Conservation (phyloP, 306 rosid species). For the Sicyos baderoa region DNA sequence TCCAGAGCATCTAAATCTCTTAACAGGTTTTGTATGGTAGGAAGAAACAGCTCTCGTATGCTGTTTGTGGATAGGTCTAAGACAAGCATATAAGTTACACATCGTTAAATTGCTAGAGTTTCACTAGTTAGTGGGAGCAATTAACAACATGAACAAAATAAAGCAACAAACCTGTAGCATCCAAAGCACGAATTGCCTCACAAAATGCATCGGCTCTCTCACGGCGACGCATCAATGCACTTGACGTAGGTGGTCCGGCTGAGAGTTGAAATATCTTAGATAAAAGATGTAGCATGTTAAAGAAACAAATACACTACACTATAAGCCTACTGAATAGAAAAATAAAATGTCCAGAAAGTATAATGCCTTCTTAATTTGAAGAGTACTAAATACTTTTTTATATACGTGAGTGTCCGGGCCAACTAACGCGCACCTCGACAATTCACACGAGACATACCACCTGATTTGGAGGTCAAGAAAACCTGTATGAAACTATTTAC, state of each 20-base stretch:
- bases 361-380: slow-evolving; percentile 17
- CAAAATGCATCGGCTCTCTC: slow-evolving; percentile 79
- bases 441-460: too few relatives aligned
- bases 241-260: slow-evolving; percentile 40
- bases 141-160: background rate
- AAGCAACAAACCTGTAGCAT: slow-evolving; percentile 64
- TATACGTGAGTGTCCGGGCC: too few relatives aligned
- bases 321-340: slow-evolving; percentile 13
- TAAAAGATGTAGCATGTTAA: slow-evolving; percentile 78
- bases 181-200: slow-evolving; percentile 96
- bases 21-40: slow-evolving; percentile 72
- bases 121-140: background rate
- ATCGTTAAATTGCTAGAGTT: slow-evolving; percentile 20
- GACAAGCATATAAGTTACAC: slow-evolving; percentile 21
- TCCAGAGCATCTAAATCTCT: slow-evolving; percentile 73
- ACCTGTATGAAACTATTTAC: too few relatives aligned
- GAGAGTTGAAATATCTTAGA: slow-evolving; percentile 91
- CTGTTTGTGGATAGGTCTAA: slow-evolving; percentile 66
- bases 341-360: slow-evolving; percentile 15
- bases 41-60: slow-evolving; percentile 68
- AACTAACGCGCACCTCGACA: too few relatives aligned
- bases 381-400: too few relatives aligned
- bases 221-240: slow-evolving; percentile 51
- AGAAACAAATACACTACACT: slow-evolving; percentile 33
- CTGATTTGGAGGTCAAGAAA: too few relatives aligned